These are phyloP conservation scores for Nicotiana undulata DNA, from an alignment of 257 asterid species.

Conservation along the genomic window DNA sequence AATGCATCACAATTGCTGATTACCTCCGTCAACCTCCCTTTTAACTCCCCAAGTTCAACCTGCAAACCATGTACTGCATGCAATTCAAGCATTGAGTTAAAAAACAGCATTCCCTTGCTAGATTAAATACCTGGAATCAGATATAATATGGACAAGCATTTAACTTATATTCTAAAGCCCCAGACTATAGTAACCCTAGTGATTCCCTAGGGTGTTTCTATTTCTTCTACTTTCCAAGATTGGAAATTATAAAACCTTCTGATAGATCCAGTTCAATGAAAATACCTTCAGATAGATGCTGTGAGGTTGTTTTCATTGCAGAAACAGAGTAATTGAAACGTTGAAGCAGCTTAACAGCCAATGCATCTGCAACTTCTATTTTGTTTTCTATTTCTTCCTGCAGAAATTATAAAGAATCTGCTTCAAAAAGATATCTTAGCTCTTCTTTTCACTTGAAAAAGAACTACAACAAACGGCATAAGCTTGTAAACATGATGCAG, in stretches of 20 bases:
- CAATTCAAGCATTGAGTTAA: conserved; percentile 12
- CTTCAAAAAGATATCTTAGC: background rate
- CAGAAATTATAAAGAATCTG: conserved; percentile 14
- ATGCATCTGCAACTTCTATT: conserved; percentile 91
- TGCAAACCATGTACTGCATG: conserved; percentile 69
- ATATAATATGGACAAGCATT: background rate
- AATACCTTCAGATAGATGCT: conserved; percentile 82
- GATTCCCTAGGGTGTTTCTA: background rate
- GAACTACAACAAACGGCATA: background rate
- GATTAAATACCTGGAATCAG: background rate
- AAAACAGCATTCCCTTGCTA: background rate
- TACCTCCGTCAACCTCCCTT: conserved; percentile 90
- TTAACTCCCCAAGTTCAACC: conserved; percentile 89
- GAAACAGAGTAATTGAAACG: conserved; percentile 86
- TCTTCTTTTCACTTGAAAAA: background rate
- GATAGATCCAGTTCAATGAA: conserved; percentile 32
- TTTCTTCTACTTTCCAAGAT: background rate
- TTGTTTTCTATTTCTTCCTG: conserved; percentile 92
- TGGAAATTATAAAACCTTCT: conserved; percentile 40
- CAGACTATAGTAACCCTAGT: background rate
- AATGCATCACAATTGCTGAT: conserved; percentile 87
- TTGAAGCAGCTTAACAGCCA: conserved; percentile 85
- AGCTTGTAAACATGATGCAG: conserved; percentile 8
- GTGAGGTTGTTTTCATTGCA: conserved; percentile 75
- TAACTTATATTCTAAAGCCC: background rate